Evolutionary conservation across 305 asterid species (phyloP).

Genomic region (Fraxinus sp.): DNA sequence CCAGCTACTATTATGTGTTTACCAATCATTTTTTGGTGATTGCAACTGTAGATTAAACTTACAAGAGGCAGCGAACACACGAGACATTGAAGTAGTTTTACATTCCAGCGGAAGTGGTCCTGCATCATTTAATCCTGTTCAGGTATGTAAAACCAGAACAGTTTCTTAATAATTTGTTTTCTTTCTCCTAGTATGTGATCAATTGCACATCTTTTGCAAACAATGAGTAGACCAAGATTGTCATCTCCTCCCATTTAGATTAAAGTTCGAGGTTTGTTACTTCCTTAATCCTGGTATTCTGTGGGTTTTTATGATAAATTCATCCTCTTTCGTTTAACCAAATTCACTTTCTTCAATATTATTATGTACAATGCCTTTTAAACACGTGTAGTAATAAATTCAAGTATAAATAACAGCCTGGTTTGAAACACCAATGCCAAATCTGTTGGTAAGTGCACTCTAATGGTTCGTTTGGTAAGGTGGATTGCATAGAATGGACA

Average conservation of each 20-base stretch:
- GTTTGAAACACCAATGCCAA: background rate
- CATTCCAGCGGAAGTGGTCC: conserved; percentile 38
- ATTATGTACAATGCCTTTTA: background rate
- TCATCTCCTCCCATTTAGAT: background rate
- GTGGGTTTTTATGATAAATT: background rate
- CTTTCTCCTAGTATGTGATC: background rate
- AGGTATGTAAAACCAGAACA: conserved; percentile 37
- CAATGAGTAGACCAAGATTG: background rate
- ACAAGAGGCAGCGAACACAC: conserved; percentile 42
- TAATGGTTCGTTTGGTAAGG: background rate
- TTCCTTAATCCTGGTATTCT: background rate
- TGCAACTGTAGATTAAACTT: conserved; percentile 55
- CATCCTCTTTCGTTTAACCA: background rate
- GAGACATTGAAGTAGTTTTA: conserved; percentile 32
- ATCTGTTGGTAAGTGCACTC: background rate
- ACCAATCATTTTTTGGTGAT: conserved; percentile 5
- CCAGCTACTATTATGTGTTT: background rate
- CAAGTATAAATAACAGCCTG: background rate
- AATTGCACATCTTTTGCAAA: background rate
- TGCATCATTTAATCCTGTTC: conserved; percentile 38
- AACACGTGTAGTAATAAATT: background rate
- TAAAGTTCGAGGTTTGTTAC: background rate
- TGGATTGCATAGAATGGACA: background rate
- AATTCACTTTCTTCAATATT: background rate
- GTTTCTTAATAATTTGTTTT: background rate